Conservation (phyloP, 2,329 filamentous ascomycete genomes). For the Grosmannia clavigera region DNA sequence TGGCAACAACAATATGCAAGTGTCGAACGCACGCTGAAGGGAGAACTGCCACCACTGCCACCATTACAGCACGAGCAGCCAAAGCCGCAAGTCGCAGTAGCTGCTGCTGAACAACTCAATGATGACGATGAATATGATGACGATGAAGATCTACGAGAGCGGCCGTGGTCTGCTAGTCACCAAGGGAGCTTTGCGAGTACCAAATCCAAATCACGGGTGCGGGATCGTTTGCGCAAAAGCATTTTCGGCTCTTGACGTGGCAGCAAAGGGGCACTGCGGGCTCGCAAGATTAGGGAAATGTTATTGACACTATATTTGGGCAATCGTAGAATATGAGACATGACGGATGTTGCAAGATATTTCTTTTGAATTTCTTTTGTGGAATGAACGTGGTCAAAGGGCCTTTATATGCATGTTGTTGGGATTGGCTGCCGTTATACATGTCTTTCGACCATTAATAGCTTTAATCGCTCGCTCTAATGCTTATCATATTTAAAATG, state of each 20-base stretch:
- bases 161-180: slow-evolving; percentile 1
- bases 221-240: not conserved
- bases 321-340: not conserved
- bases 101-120: not conserved
- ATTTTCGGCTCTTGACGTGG: not conserved
- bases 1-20: not conserved
- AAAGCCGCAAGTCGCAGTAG: not conserved
- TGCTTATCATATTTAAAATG: no score
- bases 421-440: not conserved
- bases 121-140: not conserved
- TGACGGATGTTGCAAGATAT: not conserved
- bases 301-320: not conserved
- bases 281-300: not conserved
- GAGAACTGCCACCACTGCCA: not conserved
- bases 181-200: slow-evolving; percentile 1
- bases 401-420: not conserved
- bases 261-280: not conserved
- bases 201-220: not conserved
- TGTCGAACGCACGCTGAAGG: slow-evolving; percentile 1
- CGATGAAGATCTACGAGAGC: not conserved
- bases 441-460: no score
- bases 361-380: not conserved
- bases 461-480: no score
- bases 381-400: no score
- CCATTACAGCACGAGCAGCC: not conserved